Conservation (phyloP, 2,329 filamentous ascomycete genomes). For the Gyromitra esculenta region DNA sequence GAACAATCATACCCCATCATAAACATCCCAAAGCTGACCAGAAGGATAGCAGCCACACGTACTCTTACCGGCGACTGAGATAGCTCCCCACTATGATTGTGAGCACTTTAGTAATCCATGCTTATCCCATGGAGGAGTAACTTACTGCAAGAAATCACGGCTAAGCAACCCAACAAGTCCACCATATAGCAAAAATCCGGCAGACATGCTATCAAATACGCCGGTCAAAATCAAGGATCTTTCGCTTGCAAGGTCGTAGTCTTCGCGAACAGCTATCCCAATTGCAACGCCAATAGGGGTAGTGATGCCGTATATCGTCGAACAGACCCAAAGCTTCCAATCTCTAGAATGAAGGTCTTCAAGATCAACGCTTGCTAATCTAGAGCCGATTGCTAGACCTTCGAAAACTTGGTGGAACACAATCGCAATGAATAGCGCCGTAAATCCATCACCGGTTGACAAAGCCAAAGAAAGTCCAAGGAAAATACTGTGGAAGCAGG, state of each 20-base stretch:
- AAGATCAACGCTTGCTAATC: slow-evolving; percentile 70
- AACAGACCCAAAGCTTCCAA: slow-evolving; percentile 71
- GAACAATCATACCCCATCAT: slow-evolving; percentile 39
- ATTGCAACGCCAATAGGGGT: slow-evolving; percentile 84
- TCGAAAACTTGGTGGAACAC: slow-evolving; percentile 83
- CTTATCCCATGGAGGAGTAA: not conserved
- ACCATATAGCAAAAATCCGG: slow-evolving; percentile 80
- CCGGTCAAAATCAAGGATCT: slow-evolving; percentile 76
- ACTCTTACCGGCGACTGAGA: slow-evolving; percentile 38
- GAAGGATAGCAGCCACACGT: slow-evolving; percentile 33
- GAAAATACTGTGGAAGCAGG: slow-evolving; percentile 76
- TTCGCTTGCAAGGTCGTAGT: slow-evolving; percentile 77
- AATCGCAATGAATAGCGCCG: slow-evolving; percentile 72
- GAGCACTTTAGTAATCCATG: not conserved
- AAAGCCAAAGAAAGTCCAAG: slow-evolving; percentile 50
- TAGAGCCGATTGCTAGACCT: slow-evolving; percentile 76
- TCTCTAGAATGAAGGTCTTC: slow-evolving; percentile 62
- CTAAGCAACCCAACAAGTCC: slow-evolving; percentile 70
- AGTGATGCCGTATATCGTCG: slow-evolving; percentile 76
- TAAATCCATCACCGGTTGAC: slow-evolving; percentile 62
- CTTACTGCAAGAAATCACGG: slow-evolving; percentile 43
- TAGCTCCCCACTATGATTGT: slow-evolving; percentile 37
- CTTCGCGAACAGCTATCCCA: slow-evolving; percentile 74
- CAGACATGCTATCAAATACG: slow-evolving; percentile 76
- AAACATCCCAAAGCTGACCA: slow-evolving; percentile 44